phyloP scores from a whole-genome alignment of 352 stramenopile species.

The Phytopythium oedochilum region DNA sequence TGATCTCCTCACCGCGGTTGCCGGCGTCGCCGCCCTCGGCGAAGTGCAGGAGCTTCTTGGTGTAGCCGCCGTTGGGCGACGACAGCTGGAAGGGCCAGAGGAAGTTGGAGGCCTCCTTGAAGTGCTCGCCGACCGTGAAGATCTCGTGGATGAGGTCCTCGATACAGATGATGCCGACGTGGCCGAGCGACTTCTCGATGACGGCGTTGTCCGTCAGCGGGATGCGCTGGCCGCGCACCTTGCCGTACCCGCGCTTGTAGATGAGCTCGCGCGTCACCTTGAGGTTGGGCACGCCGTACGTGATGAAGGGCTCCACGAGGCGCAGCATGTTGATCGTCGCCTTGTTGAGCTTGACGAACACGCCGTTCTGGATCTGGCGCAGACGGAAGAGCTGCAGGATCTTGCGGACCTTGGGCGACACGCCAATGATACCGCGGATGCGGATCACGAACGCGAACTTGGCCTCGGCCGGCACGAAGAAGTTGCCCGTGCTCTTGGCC shows the following conservation, averaged over 20 bases:
- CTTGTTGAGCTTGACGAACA: slow-evolving; percentile 99
- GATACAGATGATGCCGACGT: slow-evolving; percentile 97
- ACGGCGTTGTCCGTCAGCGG: slow-evolving; percentile 97
- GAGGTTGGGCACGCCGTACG: slow-evolving; percentile 98
- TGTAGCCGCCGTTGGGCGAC: slow-evolving; percentile 94
- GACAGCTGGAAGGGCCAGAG: slow-evolving; percentile 99
- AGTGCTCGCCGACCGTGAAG: slow-evolving; percentile 97
- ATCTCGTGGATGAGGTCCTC: slow-evolving; percentile 99
- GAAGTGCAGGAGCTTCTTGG: slow-evolving; percentile 93
- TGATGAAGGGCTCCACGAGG: slow-evolving; percentile 98
- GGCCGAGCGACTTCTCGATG: slow-evolving; percentile 94
- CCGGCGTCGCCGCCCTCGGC: slow-evolving; percentile 91
- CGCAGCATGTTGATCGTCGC: slow-evolving; percentile 99
- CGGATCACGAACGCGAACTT: slow-evolving; percentile 98
- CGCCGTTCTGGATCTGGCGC: slow-evolving; percentile 99
- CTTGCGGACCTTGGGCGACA: slow-evolving; percentile 93
- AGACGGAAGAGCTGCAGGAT: slow-evolving; percentile 99
- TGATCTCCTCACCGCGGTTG: slow-evolving; percentile 91
- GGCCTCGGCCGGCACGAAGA: slow-evolving; percentile 96
- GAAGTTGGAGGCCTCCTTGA: slow-evolving; percentile 99
- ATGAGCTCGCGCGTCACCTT: slow-evolving; percentile 97
- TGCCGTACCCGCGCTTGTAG: slow-evolving; percentile 99
- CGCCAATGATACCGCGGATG: slow-evolving; percentile 98
- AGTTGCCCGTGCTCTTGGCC: slow-evolving; percentile 95
- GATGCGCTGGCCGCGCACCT: slow-evolving; percentile 97